Evolutionary conservation across 495 filamentous ascomycete species (phyloP).

Genomic region (Talaromyces proteolyticus): DNA sequence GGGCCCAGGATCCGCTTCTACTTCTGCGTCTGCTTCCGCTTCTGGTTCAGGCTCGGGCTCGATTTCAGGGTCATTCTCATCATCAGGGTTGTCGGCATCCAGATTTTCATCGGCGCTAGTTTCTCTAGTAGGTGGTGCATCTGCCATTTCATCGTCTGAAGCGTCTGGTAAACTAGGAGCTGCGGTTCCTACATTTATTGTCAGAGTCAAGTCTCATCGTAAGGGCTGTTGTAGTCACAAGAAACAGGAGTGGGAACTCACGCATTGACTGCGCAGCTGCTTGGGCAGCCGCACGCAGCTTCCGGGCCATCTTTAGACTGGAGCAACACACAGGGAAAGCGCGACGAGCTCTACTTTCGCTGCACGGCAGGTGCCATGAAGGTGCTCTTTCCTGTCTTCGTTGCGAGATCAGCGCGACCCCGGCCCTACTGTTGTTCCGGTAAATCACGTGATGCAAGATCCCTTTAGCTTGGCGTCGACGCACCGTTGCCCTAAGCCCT

Average conservation of each 20-base stretch:
- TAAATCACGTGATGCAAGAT: neutral
- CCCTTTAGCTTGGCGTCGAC: too few species aligned
- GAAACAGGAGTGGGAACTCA: conserved; percentile 14
- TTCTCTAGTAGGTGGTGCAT: conserved; percentile 31
- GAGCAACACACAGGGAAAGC: neutral
- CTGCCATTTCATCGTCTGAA: conserved; percentile 45
- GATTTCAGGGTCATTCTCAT: conserved; percentile 17
- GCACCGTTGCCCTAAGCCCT: too few species aligned
- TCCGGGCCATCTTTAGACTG: conserved; percentile 43
- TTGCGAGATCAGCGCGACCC: neutral
- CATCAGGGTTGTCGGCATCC: conserved; percentile 11
- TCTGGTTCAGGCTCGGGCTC: conserved; percentile 21
- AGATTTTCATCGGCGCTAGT: conserved; percentile 25
- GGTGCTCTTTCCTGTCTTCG: neutral
- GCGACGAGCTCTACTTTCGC: neutral
- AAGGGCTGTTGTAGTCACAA: neutral
- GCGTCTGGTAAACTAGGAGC: conserved; percentile 34
- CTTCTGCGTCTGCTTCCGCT: conserved; percentile 7
- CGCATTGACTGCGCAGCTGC: conserved; percentile 43
- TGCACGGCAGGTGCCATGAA: neutral
- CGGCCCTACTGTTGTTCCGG: neutral
- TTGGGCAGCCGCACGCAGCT: conserved; percentile 41
- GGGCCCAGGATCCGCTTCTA: conserved; percentile 19
- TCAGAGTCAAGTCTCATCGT: neutral
- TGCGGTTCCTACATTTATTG: conserved; percentile 32